Evolutionary conservation across 352 stramenopile genomes (phyloP), one percentile per base, ranked within the genome.

Genomic region (Hyaloperonospora arabidopsidis): DNA sequence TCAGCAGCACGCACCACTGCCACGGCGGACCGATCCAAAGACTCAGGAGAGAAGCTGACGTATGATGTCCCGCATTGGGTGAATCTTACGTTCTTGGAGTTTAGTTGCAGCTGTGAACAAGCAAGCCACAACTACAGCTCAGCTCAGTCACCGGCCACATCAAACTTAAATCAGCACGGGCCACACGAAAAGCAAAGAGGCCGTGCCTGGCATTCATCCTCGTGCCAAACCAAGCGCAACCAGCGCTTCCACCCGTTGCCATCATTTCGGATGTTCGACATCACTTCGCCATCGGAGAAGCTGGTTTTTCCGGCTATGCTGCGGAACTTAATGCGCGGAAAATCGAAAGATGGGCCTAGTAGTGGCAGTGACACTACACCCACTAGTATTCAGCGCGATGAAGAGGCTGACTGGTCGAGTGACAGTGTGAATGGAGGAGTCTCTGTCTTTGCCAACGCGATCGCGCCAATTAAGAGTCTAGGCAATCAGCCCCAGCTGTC

Each of bases 51-150:
- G 11, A 57, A 62, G 17, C 18, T 66, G 13, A 58, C 40, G 5
- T 98, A 96, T 61, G 89, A 97, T 46, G 79, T 98, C 21, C 95
- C 95, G 0, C 95, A 98, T 65, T 98, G 94, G 94, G 85, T 96
- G 8, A 92, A 93, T 54, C 78, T 96, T 22, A 87, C 76, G 13
- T 96, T 94, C 56, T 68, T 93, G 43, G 80, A 92, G 58, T 89
- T 86, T 51, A 78, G 87, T 23, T 89, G 83, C 41, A 57, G 57
- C 23, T 91, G 80, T 32, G 52, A 43, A 4, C 52, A 46, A 53
- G 19, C 36, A 23, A 57, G 22, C 36, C 55, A 23, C 3, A 35
- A 36, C 15, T 61, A 21, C 28, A 52, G 17, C 22, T 35, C 51
- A 18, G 12, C 32, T 28, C 32, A 45, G 1, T n/a, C 34, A 43